Percentiles rank a stretch among this genome's conserved stretches.
phyloP scores from a whole-genome alignment of 164 flowering plant species.

The Vitis rupestris region DNA sequence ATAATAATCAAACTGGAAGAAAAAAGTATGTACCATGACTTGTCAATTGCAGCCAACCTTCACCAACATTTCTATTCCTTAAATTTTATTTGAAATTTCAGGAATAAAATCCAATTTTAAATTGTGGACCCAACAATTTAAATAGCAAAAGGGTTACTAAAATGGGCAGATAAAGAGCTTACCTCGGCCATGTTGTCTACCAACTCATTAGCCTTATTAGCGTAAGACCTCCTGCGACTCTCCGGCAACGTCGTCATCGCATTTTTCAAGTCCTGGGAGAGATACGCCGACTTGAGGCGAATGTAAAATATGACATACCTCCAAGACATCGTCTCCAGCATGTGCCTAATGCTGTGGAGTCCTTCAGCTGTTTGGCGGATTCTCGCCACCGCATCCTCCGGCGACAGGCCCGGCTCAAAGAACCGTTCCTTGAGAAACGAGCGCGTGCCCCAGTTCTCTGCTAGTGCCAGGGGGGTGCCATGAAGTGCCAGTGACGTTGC shows the following conservation, averaged over 20 bases:
- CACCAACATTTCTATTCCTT: background rate
- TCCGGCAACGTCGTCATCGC: conserved; percentile 61
- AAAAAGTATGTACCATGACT: background rate
- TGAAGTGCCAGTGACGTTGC: conserved; percentile 32
- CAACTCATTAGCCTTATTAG: conserved; percentile 66
- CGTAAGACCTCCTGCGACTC: conserved; percentile 41
- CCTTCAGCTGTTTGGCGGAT: conserved; percentile 84
- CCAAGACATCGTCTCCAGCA: conserved; percentile 86
- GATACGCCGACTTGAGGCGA: conserved; percentile 64
- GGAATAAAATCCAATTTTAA: too few species aligned
- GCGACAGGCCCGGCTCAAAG: conserved; percentile 76
- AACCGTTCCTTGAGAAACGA: conserved; percentile 60
- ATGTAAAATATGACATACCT: conserved; percentile 79
- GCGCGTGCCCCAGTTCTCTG: conserved; percentile 78
- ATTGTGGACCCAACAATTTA: background rate
- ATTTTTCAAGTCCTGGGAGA: conserved; percentile 63
- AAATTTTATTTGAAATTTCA: too few species aligned
- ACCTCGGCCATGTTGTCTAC: conserved; percentile 86
- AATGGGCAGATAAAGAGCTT: background rate
- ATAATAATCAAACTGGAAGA: conserved; percentile 62
- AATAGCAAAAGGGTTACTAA: background rate
- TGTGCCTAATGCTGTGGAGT: conserved; percentile 63
- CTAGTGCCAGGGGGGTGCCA: conserved; percentile 36
- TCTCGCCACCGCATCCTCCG: conserved; percentile 77
- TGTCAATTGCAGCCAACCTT: background rate